A percentile compares a stretch with the other conserved stretches of the same genome.
phyloP scores from a whole-genome alignment of 352 stramenopile genomes.

The Globisporangium viniferum region DNA sequence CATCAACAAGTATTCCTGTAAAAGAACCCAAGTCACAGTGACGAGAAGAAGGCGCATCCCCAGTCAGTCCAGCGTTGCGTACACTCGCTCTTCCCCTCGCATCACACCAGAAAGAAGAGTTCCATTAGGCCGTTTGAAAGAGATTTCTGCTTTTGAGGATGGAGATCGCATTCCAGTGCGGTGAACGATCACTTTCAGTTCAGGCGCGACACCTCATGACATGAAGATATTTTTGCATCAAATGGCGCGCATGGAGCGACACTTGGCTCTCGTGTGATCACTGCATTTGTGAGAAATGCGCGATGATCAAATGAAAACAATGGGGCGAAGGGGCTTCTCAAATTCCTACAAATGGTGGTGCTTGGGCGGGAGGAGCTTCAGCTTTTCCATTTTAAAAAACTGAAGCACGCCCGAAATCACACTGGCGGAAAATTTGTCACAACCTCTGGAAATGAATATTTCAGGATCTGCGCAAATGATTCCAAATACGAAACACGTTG shows the following conservation, averaged over 20 bases:
- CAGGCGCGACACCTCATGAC: neutral
- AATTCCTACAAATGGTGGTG: neutral
- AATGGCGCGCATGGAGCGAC: neutral
- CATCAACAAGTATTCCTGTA: neutral
- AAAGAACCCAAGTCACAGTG: too few species aligned
- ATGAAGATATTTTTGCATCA: neutral
- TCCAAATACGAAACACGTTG: neutral
- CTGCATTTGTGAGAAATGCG: too few species aligned
- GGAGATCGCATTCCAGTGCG: conserved; percentile 1
- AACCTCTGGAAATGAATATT: neutral
- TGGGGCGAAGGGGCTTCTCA: too few species aligned
- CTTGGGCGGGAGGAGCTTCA: neutral
- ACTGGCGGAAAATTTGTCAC: neutral
- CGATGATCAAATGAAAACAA: too few species aligned
- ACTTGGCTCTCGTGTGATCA: too few species aligned
- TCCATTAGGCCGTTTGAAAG: neutral
- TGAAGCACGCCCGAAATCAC: neutral
- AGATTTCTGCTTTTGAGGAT: too few species aligned
- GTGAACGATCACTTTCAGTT: neutral
- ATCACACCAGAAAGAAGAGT: neutral
- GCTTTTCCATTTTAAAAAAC: neutral
- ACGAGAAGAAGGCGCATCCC: neutral
- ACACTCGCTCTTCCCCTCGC: neutral
- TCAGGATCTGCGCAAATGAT: neutral
- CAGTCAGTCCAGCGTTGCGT: neutral